Evolutionary conservation across 176 grass and related monocot genomes (phyloP), one percentile per base, ranked within the genome.

Genomic region (Eragrostis curvula): DNA sequence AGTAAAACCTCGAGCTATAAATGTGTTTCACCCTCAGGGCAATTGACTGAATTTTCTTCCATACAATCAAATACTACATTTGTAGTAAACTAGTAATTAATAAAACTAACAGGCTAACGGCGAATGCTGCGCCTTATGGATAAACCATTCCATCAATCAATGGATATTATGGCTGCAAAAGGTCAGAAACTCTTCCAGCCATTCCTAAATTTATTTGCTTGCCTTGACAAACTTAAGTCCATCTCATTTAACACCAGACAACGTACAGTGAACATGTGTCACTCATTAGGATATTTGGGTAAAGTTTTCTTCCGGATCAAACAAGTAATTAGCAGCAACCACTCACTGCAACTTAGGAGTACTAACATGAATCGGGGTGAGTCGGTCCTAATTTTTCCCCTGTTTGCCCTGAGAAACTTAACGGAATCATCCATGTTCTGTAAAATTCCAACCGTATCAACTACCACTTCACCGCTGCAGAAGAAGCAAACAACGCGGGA

Each of bases 301-400:
- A 15, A 73, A 73, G 7, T 27, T 65, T 43, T n/a, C 48, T 73
- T 68, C 49, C 11, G 67, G 36, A 73, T 66, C 28, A 71, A 57
- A 79, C n/a, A 51, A 2, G 4, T 39, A 13, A 69, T 40, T 12
- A 66, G 28, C 65, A 77, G 50, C 66, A 78, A 83, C 9, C 28
- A 23, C 32, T 36, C 32, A 36, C 20, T 8, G 16, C 63, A n/a
- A 14, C 29, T 21, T 27, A 79, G 12, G 48, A 49, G 66, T 12
- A 29, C 30, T 46, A 32, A 68, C 29, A 84, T 13, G 13, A 83
- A 78, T 61, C 17, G 25, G 27, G 24, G 70, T 32, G 47, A 62
- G 9, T 30, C 18, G 36, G 36, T 51, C 43, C 30, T 65, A 25
- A 44, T 39, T n/a, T 67, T 24, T 50, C 7, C 40, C 30, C 18